Conservation (phyloP, 2,329 filamentous ascomycete species). For the Colletotrichum falcatum region DNA sequence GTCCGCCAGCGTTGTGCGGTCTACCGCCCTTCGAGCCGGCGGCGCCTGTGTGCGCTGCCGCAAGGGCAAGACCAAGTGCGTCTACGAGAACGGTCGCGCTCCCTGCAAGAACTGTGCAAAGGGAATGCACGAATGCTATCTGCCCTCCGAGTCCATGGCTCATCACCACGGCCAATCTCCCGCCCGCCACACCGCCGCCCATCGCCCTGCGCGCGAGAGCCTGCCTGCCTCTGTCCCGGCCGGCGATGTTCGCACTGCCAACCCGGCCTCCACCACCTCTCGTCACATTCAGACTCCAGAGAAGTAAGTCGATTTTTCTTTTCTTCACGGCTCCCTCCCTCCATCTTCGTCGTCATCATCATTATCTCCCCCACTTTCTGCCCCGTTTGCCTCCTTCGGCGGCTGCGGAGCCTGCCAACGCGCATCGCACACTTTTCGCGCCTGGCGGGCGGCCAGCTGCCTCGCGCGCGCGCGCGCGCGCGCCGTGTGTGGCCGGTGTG, state of each 20-base stretch:
- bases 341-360: conserved; percentile 23
- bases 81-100: conserved; percentile 72
- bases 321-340: conserved; percentile 7
- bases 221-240: conserved; percentile 64
- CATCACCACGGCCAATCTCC: conserved; percentile 71
- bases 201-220: conserved; percentile 65
- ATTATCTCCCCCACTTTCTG: conserved; percentile 22
- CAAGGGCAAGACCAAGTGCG: conserved; percentile 74
- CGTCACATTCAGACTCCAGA: conserved; percentile 63
- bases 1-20: conserved; percentile 63
- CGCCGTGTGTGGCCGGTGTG: conserved; percentile 28
- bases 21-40: conserved; percentile 70
- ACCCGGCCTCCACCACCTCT: conserved; percentile 58
- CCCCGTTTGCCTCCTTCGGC: conserved; percentile 12
- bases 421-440: conserved; percentile 9
- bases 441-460: not conserved
- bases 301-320: conserved; percentile 61
- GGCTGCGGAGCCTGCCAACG: not conserved
- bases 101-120: conserved; percentile 74
- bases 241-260: conserved; percentile 57
- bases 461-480: conserved; percentile 10
- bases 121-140: conserved; percentile 73
- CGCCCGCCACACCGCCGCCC: conserved; percentile 60
- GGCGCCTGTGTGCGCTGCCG: conserved; percentile 72
- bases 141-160: conserved; percentile 70